phyloP scores from a whole-genome alignment of 345 rosid genomes.

The Sonneratia alba region DNA sequence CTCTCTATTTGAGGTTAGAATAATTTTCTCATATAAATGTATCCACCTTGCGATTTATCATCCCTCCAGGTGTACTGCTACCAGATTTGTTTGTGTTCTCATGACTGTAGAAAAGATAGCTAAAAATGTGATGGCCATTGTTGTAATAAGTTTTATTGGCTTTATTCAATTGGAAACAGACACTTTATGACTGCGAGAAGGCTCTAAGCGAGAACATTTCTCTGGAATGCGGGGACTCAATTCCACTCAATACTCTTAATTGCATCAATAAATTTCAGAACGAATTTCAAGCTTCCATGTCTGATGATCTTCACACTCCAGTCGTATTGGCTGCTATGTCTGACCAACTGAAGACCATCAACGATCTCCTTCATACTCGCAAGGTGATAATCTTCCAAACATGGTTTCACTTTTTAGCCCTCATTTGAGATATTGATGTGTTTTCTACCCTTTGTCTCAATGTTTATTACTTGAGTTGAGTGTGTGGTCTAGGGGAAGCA shows the following conservation, averaged over 20 bases:
- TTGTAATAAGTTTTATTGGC: neutral
- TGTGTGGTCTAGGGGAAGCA: slow-evolving; percentile 60
- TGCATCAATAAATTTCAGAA: slow-evolving; percentile 39
- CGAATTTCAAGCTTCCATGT: slow-evolving; percentile 63
- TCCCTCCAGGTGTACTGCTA: neutral
- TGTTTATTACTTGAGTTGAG: neutral
- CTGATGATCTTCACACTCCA: slow-evolving; percentile 86
- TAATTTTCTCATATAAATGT: neutral
- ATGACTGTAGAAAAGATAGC: neutral
- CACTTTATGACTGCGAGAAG: slow-evolving; percentile 58
- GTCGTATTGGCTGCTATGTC: slow-evolving; percentile 77
- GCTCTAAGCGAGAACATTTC: slow-evolving; percentile 37
- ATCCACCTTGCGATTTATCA: neutral
- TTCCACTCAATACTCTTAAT: slow-evolving; percentile 39
- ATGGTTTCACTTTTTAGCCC: neutral
- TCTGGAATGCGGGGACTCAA: slow-evolving; percentile 21
- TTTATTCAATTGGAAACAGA: slow-evolving; percentile 42
- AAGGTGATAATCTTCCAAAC: slow-evolving; percentile 33
- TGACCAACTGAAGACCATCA: slow-evolving; percentile 71
- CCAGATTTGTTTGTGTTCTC: neutral
- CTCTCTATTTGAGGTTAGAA: neutral
- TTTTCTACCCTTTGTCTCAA: neutral
- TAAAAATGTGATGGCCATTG: neutral
- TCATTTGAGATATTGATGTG: neutral
- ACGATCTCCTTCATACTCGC: slow-evolving; percentile 72